Percentiles rank a stretch among this genome's conserved stretches.
phyloP scores from a whole-genome alignment of 371 early-diverging fungal genomes.

The Mucor irregularis region DNA sequence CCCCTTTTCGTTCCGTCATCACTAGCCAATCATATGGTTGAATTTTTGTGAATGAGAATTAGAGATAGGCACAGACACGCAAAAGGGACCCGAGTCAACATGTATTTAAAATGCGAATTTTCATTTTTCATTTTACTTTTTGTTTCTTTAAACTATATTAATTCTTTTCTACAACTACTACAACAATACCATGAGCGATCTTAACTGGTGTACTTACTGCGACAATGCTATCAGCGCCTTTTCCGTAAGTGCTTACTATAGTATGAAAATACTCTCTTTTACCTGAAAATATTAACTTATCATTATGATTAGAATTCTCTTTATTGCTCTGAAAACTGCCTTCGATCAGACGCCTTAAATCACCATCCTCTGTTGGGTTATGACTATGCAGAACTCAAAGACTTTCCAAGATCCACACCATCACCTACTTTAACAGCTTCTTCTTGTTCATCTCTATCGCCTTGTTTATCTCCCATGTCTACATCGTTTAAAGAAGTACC shows the following conservation, averaged over 20 bases:
- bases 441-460: conserved; percentile 16
- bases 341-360: conserved; percentile 29
- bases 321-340: conserved; percentile 35
- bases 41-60: neutral
- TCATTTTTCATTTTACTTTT: neutral
- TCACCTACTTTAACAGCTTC: conserved; percentile 6
- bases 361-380: conserved; percentile 37
- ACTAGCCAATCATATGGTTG: conserved; percentile 2
- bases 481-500: conserved; percentile 21
- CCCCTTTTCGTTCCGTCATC: conserved; percentile 12
- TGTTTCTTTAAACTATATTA: neutral
- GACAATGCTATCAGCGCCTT: conserved; percentile 31
- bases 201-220: conserved; percentile 40
- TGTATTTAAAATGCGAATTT: neutral
- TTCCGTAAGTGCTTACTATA: conserved; percentile 19
- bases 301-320: conserved; percentile 24
- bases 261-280: neutral
- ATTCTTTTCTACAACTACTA: neutral
- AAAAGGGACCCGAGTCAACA: conserved; percentile 1
- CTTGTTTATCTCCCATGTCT: conserved; percentile 18
- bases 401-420: conserved; percentile 31
- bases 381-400: conserved; percentile 34
- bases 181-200: conserved; percentile 28
- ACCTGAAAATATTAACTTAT: neutral
- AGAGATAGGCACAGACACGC: conserved; percentile 14